Base-by-base conservation (phyloP, 495 filamentous ascomycete species). In the Daldinia loculata region DNA sequence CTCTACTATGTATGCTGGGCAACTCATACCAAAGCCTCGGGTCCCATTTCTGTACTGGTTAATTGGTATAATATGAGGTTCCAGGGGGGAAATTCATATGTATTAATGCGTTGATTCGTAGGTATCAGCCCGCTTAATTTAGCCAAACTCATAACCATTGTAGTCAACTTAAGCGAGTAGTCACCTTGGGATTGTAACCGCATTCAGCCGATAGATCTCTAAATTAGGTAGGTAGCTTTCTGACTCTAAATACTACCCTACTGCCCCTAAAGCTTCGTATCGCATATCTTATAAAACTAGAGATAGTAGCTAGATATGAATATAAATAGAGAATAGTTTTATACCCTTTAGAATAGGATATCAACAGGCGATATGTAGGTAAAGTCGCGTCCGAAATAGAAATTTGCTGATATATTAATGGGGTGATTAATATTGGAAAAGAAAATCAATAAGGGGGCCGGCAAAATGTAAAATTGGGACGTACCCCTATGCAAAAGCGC, bases 71-170 rank as follows among this genome's bases (percentile, higher is more conserved):
- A n/a, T 38, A 15, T 17, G 6, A 41, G 0, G 3, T 4, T 41
- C 5, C 15, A 41, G 38, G 38, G 38, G 15, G 14, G 4, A 41
- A 17, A n/a, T 17, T 15, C 15, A 17, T 41, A 41, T 41, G 2
- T 41, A 7, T 12, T 6, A 22, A 15, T 30, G 26, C 24, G 19
- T 26, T 63, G 59, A 59, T 69, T 69, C 43, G 66, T 56, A 61
- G 34, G 17, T 24, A 36, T 38, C 17, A 48, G 17, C 8, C 34
- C 43, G 17, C 27, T 17, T n/a, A 58, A 69, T 69, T 69, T 69
- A 69, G 53, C 66, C 66, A 69, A 2, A 69, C 52, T 38, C 43
- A n/a, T 29, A 41, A 51, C 57, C 3, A 38, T 19, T 22, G 9
- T 22, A 11, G 2, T 36, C 29, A n/a, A 51, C 34, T 34, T 45